A percentile compares a stretch with the other conserved stretches of the same genome.
Conservation (phyloP, 306 rosid species). For the Quercus dentata region DNA sequence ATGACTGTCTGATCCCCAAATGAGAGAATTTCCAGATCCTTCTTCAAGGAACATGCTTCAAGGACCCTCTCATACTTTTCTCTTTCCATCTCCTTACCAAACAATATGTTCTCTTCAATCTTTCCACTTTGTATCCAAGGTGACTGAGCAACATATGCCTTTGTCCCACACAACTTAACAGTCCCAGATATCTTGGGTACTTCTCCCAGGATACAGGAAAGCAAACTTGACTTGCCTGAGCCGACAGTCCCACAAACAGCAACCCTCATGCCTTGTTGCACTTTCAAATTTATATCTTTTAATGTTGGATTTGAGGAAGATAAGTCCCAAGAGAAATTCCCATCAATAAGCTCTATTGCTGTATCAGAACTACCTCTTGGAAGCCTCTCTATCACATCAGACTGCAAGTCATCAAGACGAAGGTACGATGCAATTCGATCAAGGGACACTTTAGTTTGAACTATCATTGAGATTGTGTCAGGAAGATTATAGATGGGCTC, state of each 20-base stretch:
- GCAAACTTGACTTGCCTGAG: conserved; percentile 17
- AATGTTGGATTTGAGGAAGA: neutral
- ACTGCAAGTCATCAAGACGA: neutral
- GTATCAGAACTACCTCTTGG: neutral
- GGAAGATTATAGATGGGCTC: neutral
- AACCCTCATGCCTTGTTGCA: neutral
- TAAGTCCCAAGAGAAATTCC: neutral
- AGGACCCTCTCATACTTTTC: conserved; percentile 42
- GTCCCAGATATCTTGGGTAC: neutral
- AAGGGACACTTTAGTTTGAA: conserved; percentile 7
- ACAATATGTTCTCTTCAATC: conserved; percentile 18
- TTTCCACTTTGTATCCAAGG: conserved; percentile 3
- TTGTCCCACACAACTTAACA: neutral
- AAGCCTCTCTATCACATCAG: neutral
- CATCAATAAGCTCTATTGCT: neutral
- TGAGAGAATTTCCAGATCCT: conserved; percentile 47
- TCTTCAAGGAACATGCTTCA: conserved; percentile 46
- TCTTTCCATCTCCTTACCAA: conserved; percentile 47
- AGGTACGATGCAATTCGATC: conserved; percentile 2
- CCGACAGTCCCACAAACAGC: conserved; percentile 9
- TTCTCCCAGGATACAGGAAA: neutral
- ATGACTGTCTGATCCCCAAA: conserved; percentile 54
- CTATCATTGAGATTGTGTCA: conserved; percentile 2
- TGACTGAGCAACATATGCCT: neutral
- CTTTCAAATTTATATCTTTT: neutral